Evolutionary conservation across 1,284 basidiomycete species (phyloP).

Genomic region (Gomphus bonarii): DNA sequence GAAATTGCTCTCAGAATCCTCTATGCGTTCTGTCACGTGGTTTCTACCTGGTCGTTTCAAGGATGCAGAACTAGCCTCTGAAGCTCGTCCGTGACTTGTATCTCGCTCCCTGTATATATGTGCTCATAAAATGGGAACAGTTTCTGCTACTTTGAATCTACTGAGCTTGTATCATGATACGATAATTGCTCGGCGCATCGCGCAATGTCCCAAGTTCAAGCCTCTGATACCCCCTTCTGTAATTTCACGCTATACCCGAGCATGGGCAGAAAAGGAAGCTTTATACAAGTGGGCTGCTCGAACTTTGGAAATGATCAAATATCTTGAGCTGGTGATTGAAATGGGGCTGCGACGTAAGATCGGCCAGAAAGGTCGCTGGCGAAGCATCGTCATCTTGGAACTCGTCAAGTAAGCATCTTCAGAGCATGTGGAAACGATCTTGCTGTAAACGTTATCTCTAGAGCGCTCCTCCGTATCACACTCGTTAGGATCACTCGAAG

Average conservation of each 20-base stretch:
- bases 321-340: slow-evolving; percentile 74
- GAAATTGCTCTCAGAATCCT: slow-evolving; percentile 54
- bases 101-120: slow-evolving; percentile 51
- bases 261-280: slow-evolving; percentile 61
- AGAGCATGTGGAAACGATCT: not conserved
- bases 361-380: slow-evolving; percentile 54
- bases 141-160: slow-evolving; percentile 63
- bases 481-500: slow-evolving; percentile 64
- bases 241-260: slow-evolving; percentile 73
- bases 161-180: slow-evolving; percentile 85
- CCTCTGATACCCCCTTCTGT: slow-evolving; percentile 57
- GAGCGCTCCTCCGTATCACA: slow-evolving; percentile 60
- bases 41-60: slow-evolving; percentile 93
- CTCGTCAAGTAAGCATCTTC: slow-evolving; percentile 53
- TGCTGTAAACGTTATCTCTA: slow-evolving; percentile 24
- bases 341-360: slow-evolving; percentile 73
- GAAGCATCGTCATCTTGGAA: slow-evolving; percentile 65
- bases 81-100: slow-evolving; percentile 78
- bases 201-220: slow-evolving; percentile 51
- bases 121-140: slow-evolving; percentile 26
- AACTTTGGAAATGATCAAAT: slow-evolving; percentile 62
- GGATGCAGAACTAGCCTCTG: slow-evolving; percentile 89
- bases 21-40: slow-evolving; percentile 85
- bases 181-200: slow-evolving; percentile 57
- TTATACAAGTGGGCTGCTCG: slow-evolving; percentile 71